Conservation (phyloP, 352 stramenopile species). For the Pythium brassicae region DNA sequence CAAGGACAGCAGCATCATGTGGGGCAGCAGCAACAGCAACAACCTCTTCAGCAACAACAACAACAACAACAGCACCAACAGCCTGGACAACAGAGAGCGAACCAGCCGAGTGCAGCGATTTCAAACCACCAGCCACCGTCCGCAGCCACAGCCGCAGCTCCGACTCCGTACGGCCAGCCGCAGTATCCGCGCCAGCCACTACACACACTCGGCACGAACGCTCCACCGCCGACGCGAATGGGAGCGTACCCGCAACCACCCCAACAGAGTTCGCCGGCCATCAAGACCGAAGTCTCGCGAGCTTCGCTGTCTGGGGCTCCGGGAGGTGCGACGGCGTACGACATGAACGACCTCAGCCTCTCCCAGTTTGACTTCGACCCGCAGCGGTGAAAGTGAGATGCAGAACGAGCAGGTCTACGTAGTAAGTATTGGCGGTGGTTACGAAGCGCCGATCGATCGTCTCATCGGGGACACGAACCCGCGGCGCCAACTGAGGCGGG, state of each 20-base stretch:
- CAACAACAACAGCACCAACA: conserved; percentile 12
- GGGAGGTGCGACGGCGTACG: conserved; percentile 24
- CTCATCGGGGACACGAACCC: too few species aligned
- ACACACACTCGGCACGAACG: conserved; percentile 26
- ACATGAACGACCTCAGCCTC: conserved; percentile 78
- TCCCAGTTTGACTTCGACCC: conserved; percentile 86
- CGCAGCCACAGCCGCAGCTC: conserved; percentile 10
- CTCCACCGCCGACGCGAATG: conserved; percentile 44
- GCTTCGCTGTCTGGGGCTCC: neutral
- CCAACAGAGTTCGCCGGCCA: conserved; percentile 10
- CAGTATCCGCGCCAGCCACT: conserved; percentile 15
- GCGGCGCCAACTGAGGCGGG: neutral
- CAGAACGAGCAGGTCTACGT: neutral
- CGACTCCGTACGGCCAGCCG: conserved; percentile 5
- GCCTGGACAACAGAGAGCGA: conserved; percentile 13
- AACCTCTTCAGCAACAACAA: neutral
- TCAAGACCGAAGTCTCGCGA: conserved; percentile 18
- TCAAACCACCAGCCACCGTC: conserved; percentile 10
- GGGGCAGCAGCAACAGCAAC: conserved; percentile 8
- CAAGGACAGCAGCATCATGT: conserved; percentile 10
- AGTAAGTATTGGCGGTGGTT: too few species aligned
- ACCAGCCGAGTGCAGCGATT: conserved; percentile 3
- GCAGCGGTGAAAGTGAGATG: conserved; percentile 4
- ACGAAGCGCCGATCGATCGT: neutral
- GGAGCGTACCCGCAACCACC: conserved; percentile 7